Base-by-base conservation (phyloP, 2,329 filamentous ascomycete genomes). In the Akanthomyces lecanii region DNA sequence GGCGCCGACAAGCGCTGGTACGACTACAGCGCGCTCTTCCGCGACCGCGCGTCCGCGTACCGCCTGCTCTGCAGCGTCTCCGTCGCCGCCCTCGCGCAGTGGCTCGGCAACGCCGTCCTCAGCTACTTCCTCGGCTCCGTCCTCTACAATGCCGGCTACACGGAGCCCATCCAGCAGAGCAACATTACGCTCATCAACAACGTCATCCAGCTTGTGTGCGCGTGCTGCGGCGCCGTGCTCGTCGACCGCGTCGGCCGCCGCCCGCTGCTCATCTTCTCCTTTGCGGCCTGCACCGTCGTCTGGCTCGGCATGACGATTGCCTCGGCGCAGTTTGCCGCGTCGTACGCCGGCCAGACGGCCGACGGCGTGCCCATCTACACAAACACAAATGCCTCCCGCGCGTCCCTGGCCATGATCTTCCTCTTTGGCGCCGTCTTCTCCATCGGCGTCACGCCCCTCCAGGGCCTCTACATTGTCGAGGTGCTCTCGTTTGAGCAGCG, bases 401-500 rank as follows among this genome's bases (percentile, higher is more conserved):
- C 79, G 0, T 75, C 77, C 0, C 68, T 85, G 11, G 81, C 80
- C 8, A 78, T 80, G 66, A 79, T 82, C 58, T 83, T 82, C 71
- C 70, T 83, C 52, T 82, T 82, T 65, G 78, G 78, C 6, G 77
- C 80, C 65, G 75, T 81, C 36, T 86, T 79, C 73, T 81, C 79
- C 0, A 69, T 84, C 48, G 73, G 72, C 0, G 70, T 70, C 67
- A 75, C 73, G 23, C 73, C 74, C 0, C 67, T 75, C 8, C 73
- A 74, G 62, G 72, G 72, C 1, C 71, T 85, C 16, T 84, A 83
- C 68, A 79, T 81, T 0, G 81, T 83, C 55, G 82, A 85, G 67
- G 79, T 81, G 16, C 74, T 84, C 12, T 79, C 76, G 18, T 83
- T 81, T 66, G 81, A 84, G 69, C 82, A 81, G 67, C 77, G 82